Conservation (phyloP, 2,329 filamentous ascomycete genomes). For the Exserohilum turcica region DNA sequence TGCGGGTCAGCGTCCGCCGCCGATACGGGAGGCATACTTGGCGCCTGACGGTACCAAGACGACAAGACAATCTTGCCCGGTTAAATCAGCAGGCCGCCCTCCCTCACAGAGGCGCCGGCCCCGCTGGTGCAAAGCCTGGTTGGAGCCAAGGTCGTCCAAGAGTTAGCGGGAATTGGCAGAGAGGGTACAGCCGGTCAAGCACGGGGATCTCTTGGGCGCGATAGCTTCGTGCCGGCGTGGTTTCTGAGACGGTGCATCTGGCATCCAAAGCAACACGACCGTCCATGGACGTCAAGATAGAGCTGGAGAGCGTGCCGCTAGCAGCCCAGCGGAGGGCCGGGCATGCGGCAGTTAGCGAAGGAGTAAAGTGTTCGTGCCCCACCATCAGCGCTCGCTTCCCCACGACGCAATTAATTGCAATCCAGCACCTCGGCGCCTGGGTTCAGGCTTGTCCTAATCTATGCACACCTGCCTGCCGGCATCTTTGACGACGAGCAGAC, state of each 20-base stretch:
- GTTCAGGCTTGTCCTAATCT: background rate
- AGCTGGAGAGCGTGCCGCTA: background rate
- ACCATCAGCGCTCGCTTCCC: background rate
- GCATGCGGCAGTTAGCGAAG: constrained; percentile 1
- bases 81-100: background rate
- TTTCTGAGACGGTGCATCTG: background rate
- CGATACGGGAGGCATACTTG: background rate
- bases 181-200: background rate
- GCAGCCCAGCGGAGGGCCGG: background rate
- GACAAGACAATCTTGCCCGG: background rate
- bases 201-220: background rate
- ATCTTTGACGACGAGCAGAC: background rate
- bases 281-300: background rate
- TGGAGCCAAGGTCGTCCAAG: constrained; percentile 1
- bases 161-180: background rate
- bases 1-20: background rate
- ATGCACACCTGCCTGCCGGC: background rate
- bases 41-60: background rate
- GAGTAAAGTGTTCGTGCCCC: background rate
- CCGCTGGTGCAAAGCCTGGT: background rate
- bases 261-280: background rate
- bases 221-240: background rate
- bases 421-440: constrained; percentile 3
- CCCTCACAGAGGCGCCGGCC: background rate
- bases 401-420: background rate